Percentiles rank a stretch among this genome's conserved stretches.
Evolutionary conservation across 2,329 filamentous ascomycete genomes (phyloP).

Genomic region (Periconia macrospinosa): DNA sequence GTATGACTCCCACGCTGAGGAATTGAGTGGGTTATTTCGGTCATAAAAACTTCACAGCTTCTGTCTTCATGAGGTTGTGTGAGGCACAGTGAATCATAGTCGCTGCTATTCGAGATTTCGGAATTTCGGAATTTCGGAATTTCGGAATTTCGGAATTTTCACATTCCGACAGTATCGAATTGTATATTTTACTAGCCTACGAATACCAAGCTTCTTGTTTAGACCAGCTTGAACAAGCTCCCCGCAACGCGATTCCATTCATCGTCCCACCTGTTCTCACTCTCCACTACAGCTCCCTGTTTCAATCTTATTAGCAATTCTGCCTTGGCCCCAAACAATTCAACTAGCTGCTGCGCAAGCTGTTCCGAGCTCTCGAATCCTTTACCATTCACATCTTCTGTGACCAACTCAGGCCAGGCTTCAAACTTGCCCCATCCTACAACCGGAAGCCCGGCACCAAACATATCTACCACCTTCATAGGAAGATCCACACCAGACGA

Average conservation of each 20-base stretch:
- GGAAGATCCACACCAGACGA: conserved; percentile 93
- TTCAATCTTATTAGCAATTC: conserved; percentile 64
- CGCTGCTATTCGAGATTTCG: neutral
- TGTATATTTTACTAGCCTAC: neutral
- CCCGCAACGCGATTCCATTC: conserved; percentile 89
- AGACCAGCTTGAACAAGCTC: conserved; percentile 57
- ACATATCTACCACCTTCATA: conserved; percentile 99
- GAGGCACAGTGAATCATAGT: neutral
- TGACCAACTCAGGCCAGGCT: conserved; percentile 88
- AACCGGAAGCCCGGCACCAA: conserved; percentile 89
- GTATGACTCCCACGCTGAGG: neutral
- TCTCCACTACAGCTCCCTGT: conserved; percentile 72
- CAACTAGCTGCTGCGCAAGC: conserved; percentile 63
- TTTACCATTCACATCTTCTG: conserved; percentile 80
- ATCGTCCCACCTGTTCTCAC: conserved; percentile 79
- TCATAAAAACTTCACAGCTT: too few relatives aligned
- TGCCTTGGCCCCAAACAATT: conserved; percentile 61
- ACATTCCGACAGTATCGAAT: neutral
- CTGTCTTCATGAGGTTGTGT: neutral
- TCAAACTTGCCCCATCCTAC: conserved; percentile 83
- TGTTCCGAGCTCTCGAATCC: conserved; percentile 76
- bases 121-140: neutral
- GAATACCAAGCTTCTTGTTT: neutral
- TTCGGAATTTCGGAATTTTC: neutral
- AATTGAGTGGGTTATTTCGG: neutral